Conservation (phyloP, 148 eudicot species). For the Rhododendron williamsianum region DNA sequence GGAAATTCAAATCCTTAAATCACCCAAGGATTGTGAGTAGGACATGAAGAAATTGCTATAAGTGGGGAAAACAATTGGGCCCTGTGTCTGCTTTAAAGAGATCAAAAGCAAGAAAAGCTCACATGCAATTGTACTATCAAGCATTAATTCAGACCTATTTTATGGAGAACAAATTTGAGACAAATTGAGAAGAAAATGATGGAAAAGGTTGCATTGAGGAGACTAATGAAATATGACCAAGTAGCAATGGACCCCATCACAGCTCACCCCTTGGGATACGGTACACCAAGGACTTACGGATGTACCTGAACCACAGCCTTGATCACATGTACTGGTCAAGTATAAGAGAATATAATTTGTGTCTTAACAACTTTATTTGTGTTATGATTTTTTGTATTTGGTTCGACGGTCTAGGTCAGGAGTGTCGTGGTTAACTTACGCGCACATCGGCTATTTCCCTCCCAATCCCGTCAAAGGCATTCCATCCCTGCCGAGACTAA, state of each 20-base stretch:
- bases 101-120: neutral
- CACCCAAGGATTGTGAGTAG: neutral
- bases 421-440: neutral
- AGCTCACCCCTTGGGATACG: conserved; percentile 11
- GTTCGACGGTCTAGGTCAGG: too few species aligned
- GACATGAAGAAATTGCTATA: neutral
- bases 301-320: conserved; percentile 21
- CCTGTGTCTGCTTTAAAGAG: neutral
- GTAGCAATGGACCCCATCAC: neutral
- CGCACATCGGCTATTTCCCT: neutral
- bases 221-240: neutral
- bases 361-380: neutral
- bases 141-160: neutral
- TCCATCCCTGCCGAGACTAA: neutral
- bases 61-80: neutral
- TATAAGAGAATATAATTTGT: neutral
- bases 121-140: neutral
- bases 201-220: neutral
- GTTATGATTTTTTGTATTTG: too few species aligned
- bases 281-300: conserved; percentile 18
- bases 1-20: neutral
- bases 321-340: neutral
- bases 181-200: too few species aligned
- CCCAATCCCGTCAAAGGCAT: neutral
- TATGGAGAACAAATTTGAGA: neutral